phyloP scores from a whole-genome alignment of 2,329 filamentous ascomycete genomes.

The Exophiala aquamarina region DNA sequence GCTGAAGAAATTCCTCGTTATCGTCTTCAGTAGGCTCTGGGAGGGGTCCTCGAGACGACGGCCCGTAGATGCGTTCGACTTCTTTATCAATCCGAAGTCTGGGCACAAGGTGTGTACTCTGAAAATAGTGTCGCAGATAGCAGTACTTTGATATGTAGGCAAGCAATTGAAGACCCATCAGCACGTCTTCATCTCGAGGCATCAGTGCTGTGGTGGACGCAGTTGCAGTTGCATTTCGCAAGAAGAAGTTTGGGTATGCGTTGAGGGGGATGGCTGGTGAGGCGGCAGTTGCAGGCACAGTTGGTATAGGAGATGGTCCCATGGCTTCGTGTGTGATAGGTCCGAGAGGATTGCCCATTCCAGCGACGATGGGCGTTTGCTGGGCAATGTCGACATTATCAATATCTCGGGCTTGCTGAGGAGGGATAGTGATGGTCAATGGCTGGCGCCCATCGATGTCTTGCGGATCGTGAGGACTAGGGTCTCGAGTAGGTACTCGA shows the following conservation, averaged over 20 bases:
- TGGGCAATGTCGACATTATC: conserved; percentile 95
- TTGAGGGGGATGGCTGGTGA: conserved; percentile 71
- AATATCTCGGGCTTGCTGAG: conserved; percentile 77
- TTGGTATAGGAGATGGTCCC: conserved; percentile 71
- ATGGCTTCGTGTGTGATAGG: conserved; percentile 68
- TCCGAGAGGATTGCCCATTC: conserved; percentile 70
- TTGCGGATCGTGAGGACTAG: conserved; percentile 20
- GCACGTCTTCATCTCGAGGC: conserved; percentile 93
- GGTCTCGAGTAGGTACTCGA: conserved; percentile 19
- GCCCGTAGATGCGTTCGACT: conserved; percentile 74
- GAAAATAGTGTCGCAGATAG: conserved; percentile 92
- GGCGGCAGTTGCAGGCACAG: conserved; percentile 63
- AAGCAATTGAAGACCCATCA: conserved; percentile 95
- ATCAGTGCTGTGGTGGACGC: conserved; percentile 81
- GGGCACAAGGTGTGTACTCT: conserved; percentile 89
- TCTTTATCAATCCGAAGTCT: conserved; percentile 87
- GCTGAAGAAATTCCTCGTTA: conserved; percentile 83
- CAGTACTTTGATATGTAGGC: conserved; percentile 99
- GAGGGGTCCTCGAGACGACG: conserved; percentile 47
- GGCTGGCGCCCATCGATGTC: conserved; percentile 37
- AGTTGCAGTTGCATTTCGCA: conserved; percentile 67
- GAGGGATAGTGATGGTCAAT: conserved; percentile 70
- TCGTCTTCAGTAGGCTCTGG: conserved; percentile 60
- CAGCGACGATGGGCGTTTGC: conserved; percentile 78
- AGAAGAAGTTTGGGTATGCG: conserved; percentile 76